A percentile compares a stretch with the other conserved stretches of the same genome.
Evolutionary conservation across 1,139 yeast genomes (phyloP).

Genomic region (Taphrina populina): DNA sequence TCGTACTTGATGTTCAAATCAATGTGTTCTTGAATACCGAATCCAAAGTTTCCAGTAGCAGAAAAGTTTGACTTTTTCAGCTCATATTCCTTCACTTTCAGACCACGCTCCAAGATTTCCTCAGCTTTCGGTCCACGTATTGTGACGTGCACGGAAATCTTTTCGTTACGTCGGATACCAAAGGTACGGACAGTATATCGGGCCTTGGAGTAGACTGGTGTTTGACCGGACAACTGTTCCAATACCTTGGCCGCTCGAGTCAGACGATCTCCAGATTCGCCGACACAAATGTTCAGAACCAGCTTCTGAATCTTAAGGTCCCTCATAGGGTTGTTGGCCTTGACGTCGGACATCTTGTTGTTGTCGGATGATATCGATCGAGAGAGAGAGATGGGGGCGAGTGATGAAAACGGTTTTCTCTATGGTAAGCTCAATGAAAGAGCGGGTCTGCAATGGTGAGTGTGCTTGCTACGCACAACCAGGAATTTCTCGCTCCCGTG

Average conservation of each 20-base stretch:
- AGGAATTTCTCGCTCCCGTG: too few species aligned
- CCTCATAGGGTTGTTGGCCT: constrained; percentile 79
- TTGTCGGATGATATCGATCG: not conserved
- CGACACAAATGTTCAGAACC: constrained; percentile 99
- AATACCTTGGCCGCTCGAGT: constrained; percentile 99
- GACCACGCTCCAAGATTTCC: constrained; percentile 99
- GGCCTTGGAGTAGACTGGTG: constrained; percentile 99
- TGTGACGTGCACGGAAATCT: constrained; percentile 98
- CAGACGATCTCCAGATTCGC: constrained; percentile 99
- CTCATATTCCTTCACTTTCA: constrained; percentile 99
- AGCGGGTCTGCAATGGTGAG: too few species aligned
- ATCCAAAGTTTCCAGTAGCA: constrained; percentile 99
- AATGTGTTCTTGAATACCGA: constrained; percentile 99
- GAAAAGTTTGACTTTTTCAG: constrained; percentile 92
- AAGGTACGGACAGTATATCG: constrained; percentile 99
- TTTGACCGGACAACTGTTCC: constrained; percentile 99
- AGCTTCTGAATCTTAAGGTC: constrained; percentile 98
- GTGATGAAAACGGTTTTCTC: too few species aligned
- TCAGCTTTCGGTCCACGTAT: constrained; percentile 99
- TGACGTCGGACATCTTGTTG: constrained; percentile 39
- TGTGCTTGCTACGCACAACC: too few species aligned
- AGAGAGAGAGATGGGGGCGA: not conserved
- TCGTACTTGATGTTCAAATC: constrained; percentile 99
- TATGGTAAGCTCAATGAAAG: too few species aligned
- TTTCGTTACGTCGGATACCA: constrained; percentile 99